Conservation (phyloP, 495 filamentous ascomycete genomes). For the Aspergillus cavernicola region DNA sequence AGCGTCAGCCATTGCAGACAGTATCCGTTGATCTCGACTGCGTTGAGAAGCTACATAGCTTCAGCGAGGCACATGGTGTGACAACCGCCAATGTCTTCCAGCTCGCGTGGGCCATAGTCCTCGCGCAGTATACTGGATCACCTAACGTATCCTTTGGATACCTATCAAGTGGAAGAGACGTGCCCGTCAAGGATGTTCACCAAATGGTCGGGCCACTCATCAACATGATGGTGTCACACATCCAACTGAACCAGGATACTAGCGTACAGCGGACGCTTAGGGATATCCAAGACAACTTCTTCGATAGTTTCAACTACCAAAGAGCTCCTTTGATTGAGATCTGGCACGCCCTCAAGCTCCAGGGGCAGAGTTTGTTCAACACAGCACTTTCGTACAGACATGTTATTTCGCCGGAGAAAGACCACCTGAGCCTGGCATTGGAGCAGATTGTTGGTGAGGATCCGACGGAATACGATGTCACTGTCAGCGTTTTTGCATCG, state of each 20-base stretch:
- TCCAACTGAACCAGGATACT: background rate
- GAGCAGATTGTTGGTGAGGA: conserved; percentile 10
- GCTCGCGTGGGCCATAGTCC: conserved; percentile 11
- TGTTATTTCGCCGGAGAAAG: background rate
- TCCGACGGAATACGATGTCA: conserved; percentile 8
- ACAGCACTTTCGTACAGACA: conserved; percentile 11
- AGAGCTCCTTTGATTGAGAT: conserved; percentile 6
- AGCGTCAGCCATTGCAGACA: background rate
- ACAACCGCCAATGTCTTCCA: conserved; percentile 11
- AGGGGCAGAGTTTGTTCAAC: conserved; percentile 12
- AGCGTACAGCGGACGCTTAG: conserved; percentile 3
- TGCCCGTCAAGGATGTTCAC: conserved; percentile 8
- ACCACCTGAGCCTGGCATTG: background rate
- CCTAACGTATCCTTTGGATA: conserved; percentile 13
- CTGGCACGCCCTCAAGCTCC: conserved; percentile 8
- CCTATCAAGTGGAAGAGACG: conserved; percentile 11
- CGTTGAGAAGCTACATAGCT: background rate
- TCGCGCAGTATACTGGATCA: conserved; percentile 2
- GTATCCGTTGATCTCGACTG: background rate
- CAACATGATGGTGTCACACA: conserved; percentile 10
- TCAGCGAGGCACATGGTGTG: conserved; percentile 2
- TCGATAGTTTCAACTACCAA: conserved; percentile 14
- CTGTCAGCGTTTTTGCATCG: conserved; percentile 9
- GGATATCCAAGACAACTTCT: conserved; percentile 5
- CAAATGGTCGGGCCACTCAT: conserved; percentile 11